A percentile compares a stretch with the other conserved stretches of the same genome.
phyloP scores from a whole-genome alignment of 129 eudicot genomes.

The Tanacetum coccineum region DNA sequence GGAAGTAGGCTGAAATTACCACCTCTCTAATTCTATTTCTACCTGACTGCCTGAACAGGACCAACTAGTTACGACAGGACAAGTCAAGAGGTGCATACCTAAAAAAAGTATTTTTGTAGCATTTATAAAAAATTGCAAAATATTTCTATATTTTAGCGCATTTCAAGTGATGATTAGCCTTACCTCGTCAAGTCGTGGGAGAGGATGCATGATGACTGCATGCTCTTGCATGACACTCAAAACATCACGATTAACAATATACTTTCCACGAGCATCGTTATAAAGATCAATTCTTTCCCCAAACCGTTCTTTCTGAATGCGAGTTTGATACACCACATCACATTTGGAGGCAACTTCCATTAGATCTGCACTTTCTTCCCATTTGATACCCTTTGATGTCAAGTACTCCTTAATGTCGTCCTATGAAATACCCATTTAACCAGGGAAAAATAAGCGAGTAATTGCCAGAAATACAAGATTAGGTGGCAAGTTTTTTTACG shows the following conservation, averaged over 20 bases:
- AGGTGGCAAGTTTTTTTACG: background rate
- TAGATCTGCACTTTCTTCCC: constrained; percentile 92
- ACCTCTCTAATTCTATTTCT: too few species aligned
- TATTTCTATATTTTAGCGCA: background rate
- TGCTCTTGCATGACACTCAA: constrained; percentile 86
- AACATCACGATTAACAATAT: constrained; percentile 61
- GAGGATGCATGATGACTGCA: constrained; percentile 96
- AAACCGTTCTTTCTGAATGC: constrained; percentile 86
- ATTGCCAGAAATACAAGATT: background rate
- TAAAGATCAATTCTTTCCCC: constrained; percentile 84
- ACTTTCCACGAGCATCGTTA: constrained; percentile 87
- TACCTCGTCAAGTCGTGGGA: constrained; percentile 98
- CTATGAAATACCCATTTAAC: constrained; percentile 32
- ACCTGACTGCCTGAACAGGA: too few species aligned
- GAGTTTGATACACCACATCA: constrained; percentile 94
- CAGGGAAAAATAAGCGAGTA: constrained; percentile 11
- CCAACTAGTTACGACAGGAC: too few species aligned
- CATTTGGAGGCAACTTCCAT: constrained; percentile 95
- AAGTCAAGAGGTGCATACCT: too few species aligned
- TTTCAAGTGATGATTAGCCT: background rate
- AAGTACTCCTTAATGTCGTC: constrained; percentile 88
- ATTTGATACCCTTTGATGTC: constrained; percentile 68
- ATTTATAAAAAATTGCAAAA: background rate
- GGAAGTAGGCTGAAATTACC: too few species aligned
- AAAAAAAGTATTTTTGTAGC: too few species aligned